Conservation (phyloP, 1,284 basidiomycete species). For the Exobasidium cylindrosporum region DNA sequence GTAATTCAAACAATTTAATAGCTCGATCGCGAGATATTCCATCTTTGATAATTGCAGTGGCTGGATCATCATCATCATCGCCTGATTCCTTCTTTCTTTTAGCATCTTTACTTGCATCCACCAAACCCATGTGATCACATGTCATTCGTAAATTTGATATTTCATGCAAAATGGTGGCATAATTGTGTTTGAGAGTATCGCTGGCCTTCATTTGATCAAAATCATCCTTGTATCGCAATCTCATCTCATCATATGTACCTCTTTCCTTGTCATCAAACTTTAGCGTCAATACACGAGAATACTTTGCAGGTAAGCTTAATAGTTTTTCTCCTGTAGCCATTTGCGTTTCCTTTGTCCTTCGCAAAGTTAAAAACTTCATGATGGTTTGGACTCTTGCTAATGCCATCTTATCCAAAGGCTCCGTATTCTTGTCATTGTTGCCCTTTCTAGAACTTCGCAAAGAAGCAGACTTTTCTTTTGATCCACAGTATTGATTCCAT, state of each 20-base stretch:
- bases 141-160: conserved; percentile 74
- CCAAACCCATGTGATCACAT: conserved; percentile 91
- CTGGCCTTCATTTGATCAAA: conserved; percentile 82
- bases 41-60: conserved; percentile 66
- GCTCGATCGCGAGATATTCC: conserved; percentile 78
- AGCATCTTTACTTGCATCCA: conserved; percentile 60
- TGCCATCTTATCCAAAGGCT: conserved; percentile 70
- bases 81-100: conserved; percentile 57
- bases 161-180: conserved; percentile 93
- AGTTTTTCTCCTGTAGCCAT: conserved; percentile 78
- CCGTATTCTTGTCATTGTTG: conserved; percentile 15
- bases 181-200: conserved; percentile 88
- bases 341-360: conserved; percentile 88
- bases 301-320: conserved; percentile 75
- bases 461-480: conserved; percentile 71
- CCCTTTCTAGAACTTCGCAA: conserved; percentile 1
- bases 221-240: conserved; percentile 81
- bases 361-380: conserved; percentile 93
- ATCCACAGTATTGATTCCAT: conserved; percentile 90
- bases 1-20: conserved; percentile 71
- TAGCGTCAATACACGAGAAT: conserved; percentile 78
- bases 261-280: conserved; percentile 80
- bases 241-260: conserved; percentile 80
- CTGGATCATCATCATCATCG: conserved; percentile 61
- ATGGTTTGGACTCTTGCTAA: conserved; percentile 90